A percentile compares a stretch with the other conserved stretches of the same genome.
phyloP scores from a whole-genome alignment of 345 rosid genomes.

The Sonneratia caseolaris region DNA sequence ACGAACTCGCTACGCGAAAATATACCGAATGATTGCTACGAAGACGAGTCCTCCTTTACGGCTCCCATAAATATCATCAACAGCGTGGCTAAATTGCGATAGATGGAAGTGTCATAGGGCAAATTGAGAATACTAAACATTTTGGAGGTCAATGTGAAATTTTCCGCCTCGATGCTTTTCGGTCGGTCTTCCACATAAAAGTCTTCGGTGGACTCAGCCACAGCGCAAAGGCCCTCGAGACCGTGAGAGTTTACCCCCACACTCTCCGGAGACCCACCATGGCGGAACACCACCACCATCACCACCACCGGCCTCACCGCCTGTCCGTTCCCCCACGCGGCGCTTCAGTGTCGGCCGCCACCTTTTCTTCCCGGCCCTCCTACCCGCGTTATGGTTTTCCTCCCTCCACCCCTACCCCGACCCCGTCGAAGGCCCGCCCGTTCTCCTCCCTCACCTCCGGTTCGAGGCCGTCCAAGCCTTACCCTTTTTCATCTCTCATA shows the following conservation, averaged over 20 bases:
- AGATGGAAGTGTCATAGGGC: background rate
- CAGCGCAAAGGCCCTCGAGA: background rate
- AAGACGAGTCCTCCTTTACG: too few relatives aligned
- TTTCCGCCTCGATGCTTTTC: background rate
- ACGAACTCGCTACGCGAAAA: too few relatives aligned
- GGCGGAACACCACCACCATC: constrained; percentile 50
- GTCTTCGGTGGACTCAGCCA: background rate
- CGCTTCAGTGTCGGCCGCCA: constrained; percentile 2
- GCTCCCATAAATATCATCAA: background rate
- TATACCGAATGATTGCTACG: too few relatives aligned
- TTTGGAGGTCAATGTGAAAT: background rate
- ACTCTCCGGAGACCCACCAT: constrained; percentile 20
- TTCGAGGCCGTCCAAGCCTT: constrained; percentile 13
- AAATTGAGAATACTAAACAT: background rate
- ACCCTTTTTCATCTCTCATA: constrained; percentile 1
- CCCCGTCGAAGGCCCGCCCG: constrained; percentile 56
- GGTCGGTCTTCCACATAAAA: background rate
- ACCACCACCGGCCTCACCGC: constrained; percentile 63
- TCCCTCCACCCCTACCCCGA: constrained; percentile 50
- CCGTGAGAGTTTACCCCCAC: background rate
- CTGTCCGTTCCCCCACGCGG: constrained; percentile 47
- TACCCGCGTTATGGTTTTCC: constrained; percentile 35
- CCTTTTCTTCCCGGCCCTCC: constrained; percentile 12
- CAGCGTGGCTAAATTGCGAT: background rate
- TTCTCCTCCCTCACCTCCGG: constrained; percentile 15